A percentile compares a stretch with the other conserved stretches of the same genome.
These are phyloP conservation scores for Apium graveolens DNA, from an alignment of 129 eudicot species.

Conservation along the genomic window DNA sequence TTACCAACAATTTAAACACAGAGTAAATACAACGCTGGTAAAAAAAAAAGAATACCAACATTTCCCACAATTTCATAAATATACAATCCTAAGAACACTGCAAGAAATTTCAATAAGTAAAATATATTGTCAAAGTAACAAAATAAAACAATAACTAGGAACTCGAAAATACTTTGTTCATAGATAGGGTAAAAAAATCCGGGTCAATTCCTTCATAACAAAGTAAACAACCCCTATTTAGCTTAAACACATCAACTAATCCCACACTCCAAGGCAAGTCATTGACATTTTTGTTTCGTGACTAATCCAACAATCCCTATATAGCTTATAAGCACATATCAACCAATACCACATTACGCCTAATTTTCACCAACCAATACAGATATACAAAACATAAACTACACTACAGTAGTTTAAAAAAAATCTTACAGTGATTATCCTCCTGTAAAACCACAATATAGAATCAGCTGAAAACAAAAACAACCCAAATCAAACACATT, in stretches of 20 bases:
- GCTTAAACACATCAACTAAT: background rate
- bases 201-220: background rate
- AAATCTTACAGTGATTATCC: background rate
- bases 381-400: background rate
- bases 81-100: background rate
- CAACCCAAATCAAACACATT: background rate
- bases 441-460: background rate
- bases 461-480: background rate
- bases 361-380: background rate
- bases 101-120: background rate
- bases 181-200: background rate
- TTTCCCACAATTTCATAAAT: background rate
- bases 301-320: constrained; percentile 1
- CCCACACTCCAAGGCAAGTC: background rate
- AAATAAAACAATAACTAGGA: background rate
- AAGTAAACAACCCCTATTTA: background rate
- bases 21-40: background rate
- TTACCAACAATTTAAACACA: background rate
- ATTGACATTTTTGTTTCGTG: background rate
- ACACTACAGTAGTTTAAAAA: too few relatives aligned
- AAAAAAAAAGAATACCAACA: background rate
- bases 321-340: background rate
- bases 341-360: constrained; percentile 1
- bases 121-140: background rate
- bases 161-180: background rate